Conservation (phyloP, 2,329 filamentous ascomycete species). For the Fusarium acutatum region DNA sequence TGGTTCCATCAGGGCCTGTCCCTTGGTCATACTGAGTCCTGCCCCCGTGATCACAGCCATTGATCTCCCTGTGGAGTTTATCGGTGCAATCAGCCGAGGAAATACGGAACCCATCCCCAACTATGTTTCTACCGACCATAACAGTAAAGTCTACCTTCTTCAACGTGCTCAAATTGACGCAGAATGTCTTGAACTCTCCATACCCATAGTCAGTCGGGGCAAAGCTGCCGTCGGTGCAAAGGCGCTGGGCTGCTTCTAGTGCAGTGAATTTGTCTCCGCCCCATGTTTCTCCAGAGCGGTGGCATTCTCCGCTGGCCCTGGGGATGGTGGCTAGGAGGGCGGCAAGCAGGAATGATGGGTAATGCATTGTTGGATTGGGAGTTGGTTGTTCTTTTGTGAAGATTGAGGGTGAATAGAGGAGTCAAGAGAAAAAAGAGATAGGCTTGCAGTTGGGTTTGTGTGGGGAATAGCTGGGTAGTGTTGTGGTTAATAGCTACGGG, state of each 20-base stretch:
- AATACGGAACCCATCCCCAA: neutral
- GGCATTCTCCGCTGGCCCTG: neutral
- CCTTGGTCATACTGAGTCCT: neutral
- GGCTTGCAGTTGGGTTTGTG: accelerated
- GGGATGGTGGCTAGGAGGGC: neutral
- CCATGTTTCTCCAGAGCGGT: neutral
- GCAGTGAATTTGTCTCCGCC: neutral
- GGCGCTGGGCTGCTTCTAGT: neutral
- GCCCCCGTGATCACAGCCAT: neutral
- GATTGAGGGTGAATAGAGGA: neutral
- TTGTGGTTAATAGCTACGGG: neutral
- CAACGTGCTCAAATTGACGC: neutral
- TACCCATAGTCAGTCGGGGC: neutral
- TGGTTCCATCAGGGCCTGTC: neutral
- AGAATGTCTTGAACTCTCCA: neutral
- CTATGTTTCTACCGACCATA: neutral
- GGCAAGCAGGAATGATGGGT: neutral
- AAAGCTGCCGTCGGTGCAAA: neutral
- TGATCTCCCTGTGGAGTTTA: neutral
- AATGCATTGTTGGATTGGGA: neutral
- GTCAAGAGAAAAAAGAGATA: neutral
- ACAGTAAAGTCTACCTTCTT: neutral
- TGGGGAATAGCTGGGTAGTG: neutral
- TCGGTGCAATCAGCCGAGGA: neutral
- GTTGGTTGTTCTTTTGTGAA: accelerated